Evolutionary conservation across 2,329 filamentous ascomycete genomes (phyloP).

Genomic region (Trichophyton mentagrophytes): DNA sequence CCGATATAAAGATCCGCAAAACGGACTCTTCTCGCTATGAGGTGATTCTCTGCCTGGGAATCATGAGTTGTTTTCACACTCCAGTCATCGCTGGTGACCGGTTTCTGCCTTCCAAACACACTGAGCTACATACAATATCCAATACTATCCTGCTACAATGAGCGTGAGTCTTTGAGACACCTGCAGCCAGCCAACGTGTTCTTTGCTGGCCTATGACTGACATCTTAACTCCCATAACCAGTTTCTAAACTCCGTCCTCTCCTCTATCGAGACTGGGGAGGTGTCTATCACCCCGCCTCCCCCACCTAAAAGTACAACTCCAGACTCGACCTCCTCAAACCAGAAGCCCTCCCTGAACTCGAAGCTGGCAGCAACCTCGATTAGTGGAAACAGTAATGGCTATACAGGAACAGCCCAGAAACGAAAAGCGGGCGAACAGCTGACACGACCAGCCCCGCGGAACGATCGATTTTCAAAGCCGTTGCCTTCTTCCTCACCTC

Average conservation of each 20-base stretch:
- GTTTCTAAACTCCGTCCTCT: slow-evolving; percentile 41
- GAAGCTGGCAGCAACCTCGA: slow-evolving; percentile 15
- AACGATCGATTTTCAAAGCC: slow-evolving; percentile 15
- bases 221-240: slow-evolving; percentile 12
- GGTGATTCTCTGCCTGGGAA: slow-evolving; percentile 5
- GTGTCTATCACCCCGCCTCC: slow-evolving; percentile 15
- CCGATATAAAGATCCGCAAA: slow-evolving; percentile 1
- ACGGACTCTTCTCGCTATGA: background rate
- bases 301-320: slow-evolving; percentile 7
- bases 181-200: background rate
- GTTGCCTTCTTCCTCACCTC: slow-evolving; percentile 11
- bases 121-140: background rate
- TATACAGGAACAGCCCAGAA: slow-evolving; percentile 17
- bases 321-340: slow-evolving; percentile 4
- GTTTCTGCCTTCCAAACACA: slow-evolving; percentile 5
- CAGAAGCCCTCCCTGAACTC: background rate
- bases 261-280: slow-evolving; percentile 36
- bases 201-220: background rate
- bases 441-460: slow-evolving; percentile 19
- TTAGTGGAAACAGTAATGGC: slow-evolving; percentile 12
- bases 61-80: slow-evolving; percentile 10
- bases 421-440: slow-evolving; percentile 33
- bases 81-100: slow-evolving; percentile 9
- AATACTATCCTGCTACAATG: slow-evolving; percentile 6
- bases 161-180: slow-evolving; percentile 7